phyloP scores from a whole-genome alignment of 805 yeast genomes.

The Komagataella kurtzmanii region DNA sequence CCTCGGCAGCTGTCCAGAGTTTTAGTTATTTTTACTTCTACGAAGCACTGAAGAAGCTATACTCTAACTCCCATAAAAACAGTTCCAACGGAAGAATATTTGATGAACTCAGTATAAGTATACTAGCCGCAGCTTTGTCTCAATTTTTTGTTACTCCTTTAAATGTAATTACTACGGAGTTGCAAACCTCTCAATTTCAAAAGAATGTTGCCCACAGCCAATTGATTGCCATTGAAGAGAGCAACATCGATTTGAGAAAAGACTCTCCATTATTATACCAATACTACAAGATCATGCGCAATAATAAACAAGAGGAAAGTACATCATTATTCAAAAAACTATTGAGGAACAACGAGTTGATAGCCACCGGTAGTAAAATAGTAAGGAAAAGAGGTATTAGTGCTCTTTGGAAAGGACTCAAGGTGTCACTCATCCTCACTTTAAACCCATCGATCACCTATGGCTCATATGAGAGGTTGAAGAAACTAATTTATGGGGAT shows the following conservation, averaged over 20 bases:
- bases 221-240: conserved; percentile 1
- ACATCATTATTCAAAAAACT: background rate
- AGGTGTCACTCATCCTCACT: conserved; percentile 67
- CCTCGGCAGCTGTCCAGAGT: conserved; percentile 65
- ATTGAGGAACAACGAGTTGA: conserved; percentile 10
- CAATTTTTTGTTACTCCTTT: conserved; percentile 77
- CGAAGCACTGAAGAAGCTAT: conserved; percentile 49
- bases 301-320: background rate
- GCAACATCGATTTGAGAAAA: background rate
- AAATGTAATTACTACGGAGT: conserved; percentile 51
- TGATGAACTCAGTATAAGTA: conserved; percentile 62
- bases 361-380: conserved; percentile 33
- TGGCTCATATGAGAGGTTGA: conserved; percentile 64
- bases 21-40: conserved; percentile 86
- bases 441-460: conserved; percentile 81
- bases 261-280: background rate
- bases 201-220: background rate
- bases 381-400: conserved; percentile 47
- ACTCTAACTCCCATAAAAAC: conserved; percentile 9
- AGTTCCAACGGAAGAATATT: background rate
- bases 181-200: conserved; percentile 26
- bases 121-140: conserved; percentile 71
- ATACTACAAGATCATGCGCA: background rate
- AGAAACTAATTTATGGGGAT: conserved; percentile 29
- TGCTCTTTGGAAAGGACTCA: conserved; percentile 76